Conservation (phyloP, 805 yeast species). For the Candida tammaniensis region DNA sequence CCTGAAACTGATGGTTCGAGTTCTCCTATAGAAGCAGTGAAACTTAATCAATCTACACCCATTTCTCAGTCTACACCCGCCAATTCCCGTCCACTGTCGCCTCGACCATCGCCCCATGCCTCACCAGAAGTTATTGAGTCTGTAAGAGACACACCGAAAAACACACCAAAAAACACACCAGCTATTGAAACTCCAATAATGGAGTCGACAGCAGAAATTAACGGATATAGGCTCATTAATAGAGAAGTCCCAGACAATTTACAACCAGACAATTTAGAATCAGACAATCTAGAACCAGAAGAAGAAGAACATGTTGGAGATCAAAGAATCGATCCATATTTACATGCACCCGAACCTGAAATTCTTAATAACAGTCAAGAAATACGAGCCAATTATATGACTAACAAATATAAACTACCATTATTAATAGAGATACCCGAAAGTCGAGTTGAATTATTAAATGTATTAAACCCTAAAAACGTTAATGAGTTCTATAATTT, state of each 20-base stretch:
- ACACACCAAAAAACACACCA: background rate
- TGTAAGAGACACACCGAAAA: background rate
- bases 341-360: conserved; percentile 7
- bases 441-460: conserved; percentile 11
- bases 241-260: no score
- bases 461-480: conserved; percentile 18
- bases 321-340: conserved; percentile 15
- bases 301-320: conserved; percentile 5
- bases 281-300: no score
- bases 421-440: conserved; percentile 10
- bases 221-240: conserved; percentile 12
- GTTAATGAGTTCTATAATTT: conserved; percentile 26
- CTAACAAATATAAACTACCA: conserved; percentile 10
- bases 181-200: conserved; percentile 3
- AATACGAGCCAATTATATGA: conserved; percentile 6
- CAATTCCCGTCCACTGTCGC: conserved; percentile 35
- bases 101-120: no score
- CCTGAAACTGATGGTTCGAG: conserved; percentile 11
- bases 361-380: background rate
- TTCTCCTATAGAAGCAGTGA: conserved; percentile 9
- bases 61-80: conserved; percentile 44
- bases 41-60: conserved; percentile 27
- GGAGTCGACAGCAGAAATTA: conserved; percentile 5
- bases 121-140: no score
- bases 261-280: no score